Base-by-base conservation (phyloP, 257 asterid genomes). In the Salvia hispanica region DNA sequence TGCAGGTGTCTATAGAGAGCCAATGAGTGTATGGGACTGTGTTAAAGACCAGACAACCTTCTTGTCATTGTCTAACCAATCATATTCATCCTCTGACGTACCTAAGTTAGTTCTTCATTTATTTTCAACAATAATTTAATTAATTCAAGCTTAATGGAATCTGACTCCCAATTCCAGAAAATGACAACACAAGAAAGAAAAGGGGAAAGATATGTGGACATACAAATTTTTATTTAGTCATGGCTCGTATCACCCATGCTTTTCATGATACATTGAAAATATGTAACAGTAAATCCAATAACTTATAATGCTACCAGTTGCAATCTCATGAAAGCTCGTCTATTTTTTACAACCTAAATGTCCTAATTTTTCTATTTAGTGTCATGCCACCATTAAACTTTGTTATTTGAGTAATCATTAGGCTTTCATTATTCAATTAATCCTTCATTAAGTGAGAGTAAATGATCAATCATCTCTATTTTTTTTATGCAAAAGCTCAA, bases 81-180 rank as follows among this genome's bases (percentile, higher is more conserved):
- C 59, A 58, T 34, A 34, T 34, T 3, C 66, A 15, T 25, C 44
- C 8, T 58, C 18, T 72, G 76, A 64, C 76, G 76, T 64, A 63
- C 57, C 37, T 64, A 16, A 58, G 72, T 72, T 72, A 65, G 77
- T 72, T 65, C 72, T 59, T 36, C 18, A 56, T 65, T 25, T n/a
- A 28, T 68, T 21, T 43, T 42, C 44, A 3, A 8, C 12, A 9
- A 39, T 58, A 25, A 45, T 69, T 58, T 34, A 51, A 37, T 58
- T 13, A 58, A 52, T 52, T 59, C 18, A 8, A 8, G 7, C 6
- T 44, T 67, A 74, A 57, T 74, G 78, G 78, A 51, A 62, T 74
- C 78, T 62, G 74, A 74, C 48, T 74, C 54, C 36, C 62, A 50
- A 61, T 70, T 44, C 74, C 74, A 62, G 36, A 28, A 50, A 62